Percentiles rank a stretch among this genome's conserved stretches.
These are phyloP conservation scores for Aureobasidium mangrovei DNA, from an alignment of 2,329 filamentous ascomycete species.

Conservation along the genomic window DNA sequence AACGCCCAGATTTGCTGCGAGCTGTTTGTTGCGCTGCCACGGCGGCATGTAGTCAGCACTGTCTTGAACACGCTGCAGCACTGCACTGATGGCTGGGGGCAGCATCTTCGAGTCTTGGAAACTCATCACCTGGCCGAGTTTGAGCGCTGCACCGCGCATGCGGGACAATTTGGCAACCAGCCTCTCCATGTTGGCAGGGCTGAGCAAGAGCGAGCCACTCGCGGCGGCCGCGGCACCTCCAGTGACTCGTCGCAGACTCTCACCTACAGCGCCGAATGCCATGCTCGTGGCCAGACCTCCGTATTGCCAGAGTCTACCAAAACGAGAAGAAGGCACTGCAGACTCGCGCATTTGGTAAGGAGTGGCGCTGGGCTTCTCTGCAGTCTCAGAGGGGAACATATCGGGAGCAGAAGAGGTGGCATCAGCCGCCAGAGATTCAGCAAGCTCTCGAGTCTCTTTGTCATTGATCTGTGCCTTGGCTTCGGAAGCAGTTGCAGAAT, in stretches of 20 bases:
- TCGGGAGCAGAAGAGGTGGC: slow-evolving; percentile 16
- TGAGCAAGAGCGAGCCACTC: slow-evolving; percentile 74
- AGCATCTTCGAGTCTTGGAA: slow-evolving; percentile 97
- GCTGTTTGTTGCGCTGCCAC: slow-evolving; percentile 80
- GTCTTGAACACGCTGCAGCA: slow-evolving; percentile 90
- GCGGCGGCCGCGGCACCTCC: slow-evolving; percentile 47
- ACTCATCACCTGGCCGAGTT: slow-evolving; percentile 95
- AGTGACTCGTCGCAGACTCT: slow-evolving; percentile 71
- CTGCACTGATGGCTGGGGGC: slow-evolving; percentile 74
- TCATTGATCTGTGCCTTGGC: slow-evolving; percentile 8
- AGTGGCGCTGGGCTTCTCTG: background rate
- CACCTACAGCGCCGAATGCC: slow-evolving; percentile 83
- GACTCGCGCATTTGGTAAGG: slow-evolving; percentile 75
- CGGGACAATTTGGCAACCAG: slow-evolving; percentile 86
- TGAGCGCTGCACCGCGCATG: slow-evolving; percentile 95
- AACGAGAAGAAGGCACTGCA: slow-evolving; percentile 74
- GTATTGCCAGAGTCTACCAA: slow-evolving; percentile 91
- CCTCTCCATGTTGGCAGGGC: slow-evolving; percentile 82
- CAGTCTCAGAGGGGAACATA: slow-evolving; percentile 16
- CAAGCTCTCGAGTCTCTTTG: slow-evolving; percentile 16
- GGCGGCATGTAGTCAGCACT: slow-evolving; percentile 96
- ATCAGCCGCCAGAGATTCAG: slow-evolving; percentile 27
- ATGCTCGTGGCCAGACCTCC: slow-evolving; percentile 87
- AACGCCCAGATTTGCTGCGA: slow-evolving; percentile 66
- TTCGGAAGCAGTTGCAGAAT: slow-evolving; percentile 3